Evolutionary conservation across 345 rosid species (phyloP).

Genomic region (Heritiera fomes): DNA sequence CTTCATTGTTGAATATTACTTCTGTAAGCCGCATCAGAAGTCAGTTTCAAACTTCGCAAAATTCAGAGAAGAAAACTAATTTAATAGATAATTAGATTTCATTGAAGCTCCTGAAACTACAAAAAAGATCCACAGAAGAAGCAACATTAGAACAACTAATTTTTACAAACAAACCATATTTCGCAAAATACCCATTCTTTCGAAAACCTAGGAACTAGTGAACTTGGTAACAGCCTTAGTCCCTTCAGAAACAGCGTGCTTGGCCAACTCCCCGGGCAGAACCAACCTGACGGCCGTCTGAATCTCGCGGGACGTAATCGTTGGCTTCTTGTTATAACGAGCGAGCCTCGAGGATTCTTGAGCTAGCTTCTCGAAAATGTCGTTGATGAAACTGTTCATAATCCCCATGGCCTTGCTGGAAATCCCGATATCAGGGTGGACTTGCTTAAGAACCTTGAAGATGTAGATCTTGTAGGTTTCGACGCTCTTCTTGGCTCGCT

Average conservation of each 20-base stretch:
- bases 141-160: background rate
- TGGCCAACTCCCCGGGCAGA: constrained; percentile 40
- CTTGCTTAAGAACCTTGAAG: constrained; percentile 46
- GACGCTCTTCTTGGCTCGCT: constrained; percentile 34
- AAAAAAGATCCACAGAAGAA: background rate
- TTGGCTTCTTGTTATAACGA: constrained; percentile 44
- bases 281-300: constrained; percentile 42
- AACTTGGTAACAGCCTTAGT: constrained; percentile 45
- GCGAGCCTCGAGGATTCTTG: constrained; percentile 37
- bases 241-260: constrained; percentile 44
- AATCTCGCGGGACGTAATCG: constrained; percentile 42
- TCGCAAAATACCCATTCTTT: too few relatives aligned
- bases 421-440: constrained; percentile 43
- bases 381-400: constrained; percentile 39
- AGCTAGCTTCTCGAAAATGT: constrained; percentile 44
- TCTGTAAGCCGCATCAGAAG: too few relatives aligned
- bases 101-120: background rate
- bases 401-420: constrained; percentile 44
- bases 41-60: too few relatives aligned
- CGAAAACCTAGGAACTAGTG: constrained; percentile 28
- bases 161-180: background rate
- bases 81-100: background rate
- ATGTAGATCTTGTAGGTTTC: constrained; percentile 50
- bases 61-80: background rate
- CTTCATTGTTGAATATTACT: background rate